A percentile compares a stretch with the other conserved stretches of the same genome.
Evolutionary conservation across 371 early-diverging fungal species (phyloP).

Genomic region (Batkoa obscura): DNA sequence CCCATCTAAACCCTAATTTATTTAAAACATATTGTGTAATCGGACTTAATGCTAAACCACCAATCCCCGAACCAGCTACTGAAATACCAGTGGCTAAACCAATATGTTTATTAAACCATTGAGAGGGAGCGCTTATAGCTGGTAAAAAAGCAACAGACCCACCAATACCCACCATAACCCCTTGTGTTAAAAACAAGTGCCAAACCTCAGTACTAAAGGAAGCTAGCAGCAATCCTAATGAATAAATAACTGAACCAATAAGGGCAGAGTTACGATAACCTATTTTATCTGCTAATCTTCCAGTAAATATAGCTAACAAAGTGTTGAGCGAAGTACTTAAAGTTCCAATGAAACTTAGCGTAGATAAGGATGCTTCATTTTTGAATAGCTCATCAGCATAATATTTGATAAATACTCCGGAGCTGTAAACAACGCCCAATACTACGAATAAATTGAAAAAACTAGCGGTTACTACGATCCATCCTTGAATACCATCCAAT

Average conservation of each 20-base stretch:
- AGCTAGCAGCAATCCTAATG: conserved; percentile 19
- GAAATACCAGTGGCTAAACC: conserved; percentile 56
- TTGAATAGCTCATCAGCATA: conserved; percentile 9
- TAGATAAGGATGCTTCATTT: neutral
- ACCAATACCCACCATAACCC: conserved; percentile 27
- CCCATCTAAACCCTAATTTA: conserved; percentile 32
- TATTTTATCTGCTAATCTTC: conserved; percentile 16
- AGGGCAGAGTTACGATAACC: conserved; percentile 20
- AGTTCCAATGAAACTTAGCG: conserved; percentile 19
- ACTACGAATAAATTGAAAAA: conserved; percentile 34
- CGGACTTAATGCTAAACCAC: conserved; percentile 49
- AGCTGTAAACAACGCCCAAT: conserved; percentile 28
- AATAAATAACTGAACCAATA: conserved; percentile 14
- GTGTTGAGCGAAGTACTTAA: conserved; percentile 17
- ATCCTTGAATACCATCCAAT: conserved; percentile 18
- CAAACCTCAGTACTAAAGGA: conserved; percentile 12
- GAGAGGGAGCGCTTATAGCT: conserved; percentile 33
- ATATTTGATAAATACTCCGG: conserved; percentile 31
- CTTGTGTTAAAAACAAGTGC: conserved; percentile 31
- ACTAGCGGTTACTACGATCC: conserved; percentile 22
- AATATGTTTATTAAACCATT: conserved; percentile 48
- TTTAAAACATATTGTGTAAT: conserved; percentile 33
- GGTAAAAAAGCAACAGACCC: conserved; percentile 33
- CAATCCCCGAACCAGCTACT: conserved; percentile 56
- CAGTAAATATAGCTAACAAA: conserved; percentile 18